A percentile compares a stretch with the other conserved stretches of the same genome.
These are phyloP conservation scores for Bocquillonia castaneifolia DNA, from an alignment of 441 rosid genomes.

Conservation along the genomic window DNA sequence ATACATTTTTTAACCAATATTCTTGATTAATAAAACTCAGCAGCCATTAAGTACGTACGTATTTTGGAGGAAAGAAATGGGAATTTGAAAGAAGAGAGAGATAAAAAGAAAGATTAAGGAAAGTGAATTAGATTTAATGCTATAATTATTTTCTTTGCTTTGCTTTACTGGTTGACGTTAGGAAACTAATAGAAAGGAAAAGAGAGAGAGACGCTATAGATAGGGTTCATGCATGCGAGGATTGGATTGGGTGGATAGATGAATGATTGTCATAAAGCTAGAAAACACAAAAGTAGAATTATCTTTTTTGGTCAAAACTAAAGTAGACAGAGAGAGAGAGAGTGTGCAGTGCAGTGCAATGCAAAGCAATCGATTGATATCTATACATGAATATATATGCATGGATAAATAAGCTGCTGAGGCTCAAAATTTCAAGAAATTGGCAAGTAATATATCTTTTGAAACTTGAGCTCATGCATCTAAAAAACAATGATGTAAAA, in stretches of 20 bases:
- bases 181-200: not conserved
- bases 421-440: slow-evolving; percentile 31
- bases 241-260: slow-evolving; percentile 21
- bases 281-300: slow-evolving; percentile 22
- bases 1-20: too few relatives aligned
- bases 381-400: slow-evolving; percentile 28
- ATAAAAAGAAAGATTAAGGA: too few relatives aligned
- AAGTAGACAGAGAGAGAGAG: slow-evolving; percentile 20
- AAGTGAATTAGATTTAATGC: not conserved
- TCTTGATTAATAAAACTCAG: not conserved
- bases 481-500: slow-evolving; percentile 25
- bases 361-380: slow-evolving; percentile 24
- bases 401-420: slow-evolving; percentile 27
- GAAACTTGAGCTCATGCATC: slow-evolving; percentile 38
- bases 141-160: not conserved
- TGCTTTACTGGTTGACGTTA: not conserved
- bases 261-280: slow-evolving; percentile 28
- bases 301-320: slow-evolving; percentile 36
- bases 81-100: not conserved
- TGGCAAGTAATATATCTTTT: slow-evolving; percentile 22
- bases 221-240: slow-evolving; percentile 26
- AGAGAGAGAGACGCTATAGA: slow-evolving; percentile 10
- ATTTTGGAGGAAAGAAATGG: not conserved
- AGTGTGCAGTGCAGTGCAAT: slow-evolving; percentile 16
- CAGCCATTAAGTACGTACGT: not conserved